Conservation (phyloP, 768 basidiomycete species). For the Boletus pseudo-olivaceus region DNA sequence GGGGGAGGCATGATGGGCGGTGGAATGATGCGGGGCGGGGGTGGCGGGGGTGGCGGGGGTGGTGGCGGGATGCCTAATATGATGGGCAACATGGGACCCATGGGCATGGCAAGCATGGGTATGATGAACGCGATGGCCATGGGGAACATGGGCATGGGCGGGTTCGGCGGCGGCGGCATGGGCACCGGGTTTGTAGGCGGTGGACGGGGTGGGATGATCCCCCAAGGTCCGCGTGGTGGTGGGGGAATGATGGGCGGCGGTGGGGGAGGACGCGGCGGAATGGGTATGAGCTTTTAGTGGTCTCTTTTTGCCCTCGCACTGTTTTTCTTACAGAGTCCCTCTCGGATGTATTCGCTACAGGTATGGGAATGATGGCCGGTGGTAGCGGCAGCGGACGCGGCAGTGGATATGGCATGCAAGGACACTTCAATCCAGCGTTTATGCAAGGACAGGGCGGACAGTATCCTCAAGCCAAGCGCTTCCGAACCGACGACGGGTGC, state of each 20-base stretch:
- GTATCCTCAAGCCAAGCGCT: constrained; percentile 49
- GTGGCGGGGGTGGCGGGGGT: constrained; percentile 23
- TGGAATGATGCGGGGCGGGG: constrained; percentile 38
- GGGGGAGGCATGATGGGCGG: constrained; percentile 30
- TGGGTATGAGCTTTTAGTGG: constrained; percentile 46
- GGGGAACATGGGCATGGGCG: constrained; percentile 40
- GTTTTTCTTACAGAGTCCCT: constrained; percentile 32
- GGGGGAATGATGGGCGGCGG: constrained; percentile 54
- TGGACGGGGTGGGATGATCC: constrained; percentile 51
- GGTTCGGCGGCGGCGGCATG: constrained; percentile 42
- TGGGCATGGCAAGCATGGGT: constrained; percentile 37
- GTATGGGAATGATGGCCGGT: constrained; percentile 52
- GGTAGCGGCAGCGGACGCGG: constrained; percentile 34
- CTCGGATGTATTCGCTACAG: constrained; percentile 35
- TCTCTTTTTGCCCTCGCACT: constrained; percentile 12
- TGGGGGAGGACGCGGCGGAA: constrained; percentile 39
- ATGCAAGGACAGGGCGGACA: constrained; percentile 48
- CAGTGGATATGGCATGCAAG: constrained; percentile 50
- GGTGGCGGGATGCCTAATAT: constrained; percentile 35
- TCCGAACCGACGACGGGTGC: constrained; percentile 50
- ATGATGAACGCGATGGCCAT: constrained; percentile 43
- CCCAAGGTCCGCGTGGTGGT: constrained; percentile 40
- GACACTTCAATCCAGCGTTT: constrained; percentile 77
- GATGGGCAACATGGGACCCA: constrained; percentile 43
- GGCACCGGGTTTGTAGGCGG: constrained; percentile 41